Conservation (phyloP, 2,329 filamentous ascomycete genomes). For the Leptographium galeiforme region DNA sequence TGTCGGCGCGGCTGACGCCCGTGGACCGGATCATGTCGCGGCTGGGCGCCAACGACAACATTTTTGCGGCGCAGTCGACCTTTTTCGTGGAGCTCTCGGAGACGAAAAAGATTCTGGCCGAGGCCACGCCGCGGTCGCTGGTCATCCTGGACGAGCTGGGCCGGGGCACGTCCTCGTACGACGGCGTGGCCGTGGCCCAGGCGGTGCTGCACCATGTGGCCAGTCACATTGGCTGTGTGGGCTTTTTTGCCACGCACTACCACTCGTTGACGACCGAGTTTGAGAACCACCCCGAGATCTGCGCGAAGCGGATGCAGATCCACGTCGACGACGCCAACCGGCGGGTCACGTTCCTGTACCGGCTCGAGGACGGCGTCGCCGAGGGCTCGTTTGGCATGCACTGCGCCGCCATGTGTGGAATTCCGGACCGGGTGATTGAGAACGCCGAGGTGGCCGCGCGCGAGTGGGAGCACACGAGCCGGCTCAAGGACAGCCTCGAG, state of each 20-base stretch:
- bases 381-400: constrained; percentile 99
- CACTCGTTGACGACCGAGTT: constrained; percentile 90
- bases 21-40: constrained; percentile 98
- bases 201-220: constrained; percentile 94
- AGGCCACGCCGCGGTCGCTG: constrained; percentile 84
- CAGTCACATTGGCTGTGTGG: constrained; percentile 81
- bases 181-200: constrained; percentile 92
- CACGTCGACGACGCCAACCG: constrained; percentile 74
- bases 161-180: constrained; percentile 87
- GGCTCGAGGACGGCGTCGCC: constrained; percentile 81
- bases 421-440: constrained; percentile 68
- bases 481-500: constrained; percentile 78
- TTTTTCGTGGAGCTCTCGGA: constrained; percentile 97
- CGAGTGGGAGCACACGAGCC: constrained; percentile 90
- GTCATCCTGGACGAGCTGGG: constrained; percentile 96
- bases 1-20: constrained; percentile 71
- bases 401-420: constrained; percentile 96
- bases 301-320: constrained; percentile 83
- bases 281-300: constrained; percentile 73
- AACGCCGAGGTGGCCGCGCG: constrained; percentile 76
- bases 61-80: constrained; percentile 92
- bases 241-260: constrained; percentile 97
- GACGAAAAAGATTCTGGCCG: constrained; percentile 93
- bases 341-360: constrained; percentile 93
- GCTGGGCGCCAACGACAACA: constrained; percentile 94